Evolutionary conservation across 2,329 filamentous ascomycete genomes (phyloP).

Genomic region (Ramichloridium luteum): DNA sequence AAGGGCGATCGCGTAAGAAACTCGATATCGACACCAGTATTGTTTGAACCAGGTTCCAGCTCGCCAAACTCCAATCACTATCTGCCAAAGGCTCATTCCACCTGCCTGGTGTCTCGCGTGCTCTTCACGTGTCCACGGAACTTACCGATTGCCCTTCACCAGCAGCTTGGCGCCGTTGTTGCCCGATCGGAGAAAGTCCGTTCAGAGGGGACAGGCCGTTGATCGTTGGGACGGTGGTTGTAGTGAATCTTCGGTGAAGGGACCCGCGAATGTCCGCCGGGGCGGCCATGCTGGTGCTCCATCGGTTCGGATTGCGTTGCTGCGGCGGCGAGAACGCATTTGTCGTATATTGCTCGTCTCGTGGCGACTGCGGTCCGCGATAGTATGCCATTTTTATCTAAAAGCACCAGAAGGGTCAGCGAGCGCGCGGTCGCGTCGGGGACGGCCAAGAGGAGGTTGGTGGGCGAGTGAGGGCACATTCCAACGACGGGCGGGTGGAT

Average conservation of each 20-base stretch:
- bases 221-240: slow-evolving; percentile 62
- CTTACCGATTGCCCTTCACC: slow-evolving; percentile 31
- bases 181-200: slow-evolving; percentile 44
- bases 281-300: slow-evolving; percentile 29
- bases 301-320: slow-evolving; percentile 22
- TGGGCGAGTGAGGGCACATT: too few relatives aligned
- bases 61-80: too few relatives aligned
- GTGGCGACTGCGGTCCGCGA: slow-evolving; percentile 62
- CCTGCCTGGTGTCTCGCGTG: too few relatives aligned
- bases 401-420: too few relatives aligned
- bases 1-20: too few relatives aligned
- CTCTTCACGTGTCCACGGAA: too few relatives aligned
- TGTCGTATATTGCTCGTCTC: slow-evolving; percentile 48
- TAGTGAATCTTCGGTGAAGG: slow-evolving; percentile 85
- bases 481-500: too few relatives aligned
- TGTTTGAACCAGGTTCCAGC: too few relatives aligned
- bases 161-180: slow-evolving; percentile 41
- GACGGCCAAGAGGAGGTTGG: too few relatives aligned
- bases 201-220: not conserved
- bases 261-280: slow-evolving; percentile 59
- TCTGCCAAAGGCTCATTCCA: too few relatives aligned
- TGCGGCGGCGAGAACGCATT: slow-evolving; percentile 39
- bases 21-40: too few relatives aligned
- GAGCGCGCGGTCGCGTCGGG: too few relatives aligned
- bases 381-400: slow-evolving; percentile 58